phyloP scores from a whole-genome alignment of 768 basidiomycete species.

The Psilocybe subaeruginosa region DNA sequence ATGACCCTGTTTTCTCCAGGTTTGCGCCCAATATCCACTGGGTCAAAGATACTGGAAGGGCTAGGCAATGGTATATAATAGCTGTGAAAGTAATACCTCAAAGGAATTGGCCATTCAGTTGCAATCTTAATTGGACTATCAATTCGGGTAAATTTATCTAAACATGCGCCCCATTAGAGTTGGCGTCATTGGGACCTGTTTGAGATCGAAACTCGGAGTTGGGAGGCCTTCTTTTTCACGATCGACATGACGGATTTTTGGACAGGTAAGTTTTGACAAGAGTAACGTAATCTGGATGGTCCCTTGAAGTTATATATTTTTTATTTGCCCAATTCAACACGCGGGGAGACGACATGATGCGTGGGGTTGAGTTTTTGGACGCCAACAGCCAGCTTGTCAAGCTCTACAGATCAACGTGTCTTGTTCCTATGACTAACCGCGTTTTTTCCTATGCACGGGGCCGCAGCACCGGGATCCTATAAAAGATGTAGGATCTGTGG shows the following conservation, averaged over 20 bases:
- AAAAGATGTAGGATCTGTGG: slow-evolving; percentile 10
- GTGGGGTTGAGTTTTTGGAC: slow-evolving; percentile 9
- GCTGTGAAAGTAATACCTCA: slow-evolving; percentile 4
- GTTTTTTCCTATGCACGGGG: slow-evolving; percentile 25
- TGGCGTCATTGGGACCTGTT: slow-evolving; percentile 16
- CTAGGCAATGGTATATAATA: not conserved
- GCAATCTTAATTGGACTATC: not conserved
- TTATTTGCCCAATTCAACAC: not conserved
- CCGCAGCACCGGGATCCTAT: slow-evolving; percentile 31
- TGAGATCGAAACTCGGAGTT: slow-evolving; percentile 14
- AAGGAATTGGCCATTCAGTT: not conserved
- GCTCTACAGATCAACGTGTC: slow-evolving; percentile 23
- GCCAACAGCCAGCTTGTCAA: slow-evolving; percentile 19
- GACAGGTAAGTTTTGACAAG: slow-evolving; percentile 8
- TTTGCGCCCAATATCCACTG: slow-evolving; percentile 2
- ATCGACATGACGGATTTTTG: slow-evolving; percentile 17
- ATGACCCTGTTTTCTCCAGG: slow-evolving; percentile 4
- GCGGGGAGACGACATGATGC: not conserved
- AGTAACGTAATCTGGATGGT: slow-evolving; percentile 8
- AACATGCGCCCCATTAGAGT: not conserved
- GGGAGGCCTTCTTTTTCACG: slow-evolving; percentile 16
- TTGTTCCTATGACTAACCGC: slow-evolving; percentile 34
- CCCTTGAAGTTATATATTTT: slow-evolving; percentile 1
- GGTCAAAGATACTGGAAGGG: not conserved
- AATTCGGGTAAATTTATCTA: slow-evolving; percentile 3